Base-by-base conservation (phyloP, 805 yeast genomes). In the Lipomyces mesembrius region DNA sequence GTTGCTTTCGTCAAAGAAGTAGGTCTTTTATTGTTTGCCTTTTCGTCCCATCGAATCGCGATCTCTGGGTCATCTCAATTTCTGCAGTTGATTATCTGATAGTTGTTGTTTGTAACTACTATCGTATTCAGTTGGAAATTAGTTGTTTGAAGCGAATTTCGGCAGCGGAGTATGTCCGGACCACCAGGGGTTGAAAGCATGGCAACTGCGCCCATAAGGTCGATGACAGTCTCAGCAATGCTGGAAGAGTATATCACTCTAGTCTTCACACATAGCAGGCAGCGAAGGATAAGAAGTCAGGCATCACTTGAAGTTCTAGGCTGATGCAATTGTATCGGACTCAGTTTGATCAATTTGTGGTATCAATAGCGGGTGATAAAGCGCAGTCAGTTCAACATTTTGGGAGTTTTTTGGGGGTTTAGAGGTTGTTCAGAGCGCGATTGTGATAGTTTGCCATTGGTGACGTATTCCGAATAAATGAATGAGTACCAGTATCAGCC, bases 1-100 rank as follows among this genome's bases (percentile, higher is more conserved):
- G 68, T 66, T 71, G 49, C 65, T 71, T 52, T 58, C 73, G 53
- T 63, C 64, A 37, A 63, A 71, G 62, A 56, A 52, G 73, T 66
- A 63, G 11, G 68, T 57, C n/a, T 43, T 43, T 9, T 35, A 17
- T 6, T 14, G 49, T n/a, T n/a, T 43, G 20, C 22, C 3, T 43
- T 17, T 17, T 43, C 49, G 49, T 43, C 4, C 3, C 17, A 37
- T 5, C 11, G 7, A 29, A 29, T 17, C 49, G 49, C 25, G 22
- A n/a, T n/a, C 9, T 43, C 49, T 22, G 22, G n/a, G 49, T 43
- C 22, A n/a, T 43, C 11, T 8, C 49, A 14, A n/a, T 17, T 37
- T 43, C 7, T 43, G 20, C 43, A 37, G 43, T 37, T 37, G 12
- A 37, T 12, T 12, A 35, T 35, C 5, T 35, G 32, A 29, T 29